Evolutionary conservation across 2,329 filamentous ascomycete genomes (phyloP).

Genomic region (Fusarium piperis): DNA sequence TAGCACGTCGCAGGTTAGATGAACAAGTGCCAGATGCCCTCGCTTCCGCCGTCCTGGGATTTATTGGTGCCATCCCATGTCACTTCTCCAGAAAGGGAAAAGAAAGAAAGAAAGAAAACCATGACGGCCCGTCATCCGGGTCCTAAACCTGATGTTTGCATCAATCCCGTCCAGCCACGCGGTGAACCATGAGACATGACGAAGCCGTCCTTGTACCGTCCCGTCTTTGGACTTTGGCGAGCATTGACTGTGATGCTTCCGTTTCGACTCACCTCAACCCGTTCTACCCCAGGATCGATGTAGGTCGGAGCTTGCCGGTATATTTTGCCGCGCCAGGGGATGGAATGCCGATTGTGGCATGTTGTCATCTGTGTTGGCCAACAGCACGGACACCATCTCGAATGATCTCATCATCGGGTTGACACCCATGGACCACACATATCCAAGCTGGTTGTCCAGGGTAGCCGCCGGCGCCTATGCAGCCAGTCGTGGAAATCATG

Average conservation of each 20-base stretch:
- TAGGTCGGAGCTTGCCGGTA: constrained; percentile 4
- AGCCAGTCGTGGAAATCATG: background rate
- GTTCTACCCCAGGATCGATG: constrained; percentile 16
- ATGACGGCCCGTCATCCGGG: background rate
- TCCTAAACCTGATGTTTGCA: constrained; percentile 32
- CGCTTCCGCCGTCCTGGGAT: constrained; percentile 32
- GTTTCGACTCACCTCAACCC: constrained; percentile 5
- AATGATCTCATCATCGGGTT: background rate
- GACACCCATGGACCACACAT: background rate
- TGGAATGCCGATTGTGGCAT: constrained; percentile 18
- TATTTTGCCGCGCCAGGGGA: background rate
- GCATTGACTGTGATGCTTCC: constrained; percentile 2
- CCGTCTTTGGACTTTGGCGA: background rate
- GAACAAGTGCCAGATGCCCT: constrained; percentile 22
- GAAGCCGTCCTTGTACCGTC: constrained; percentile 5
- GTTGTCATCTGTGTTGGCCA: constrained; percentile 9
- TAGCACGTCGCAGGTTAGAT: constrained; percentile 42
- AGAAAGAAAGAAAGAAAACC: background rate
- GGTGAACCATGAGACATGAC: background rate
- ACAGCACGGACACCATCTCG: constrained; percentile 10
- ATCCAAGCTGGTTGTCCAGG: background rate
- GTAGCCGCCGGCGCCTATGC: background rate
- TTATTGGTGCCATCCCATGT: constrained; percentile 20
- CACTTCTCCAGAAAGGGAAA: constrained; percentile 30
- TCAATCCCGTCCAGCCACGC: constrained; percentile 8